phyloP scores from a whole-genome alignment of 257 asterid species.

The Solanum arcanum region DNA sequence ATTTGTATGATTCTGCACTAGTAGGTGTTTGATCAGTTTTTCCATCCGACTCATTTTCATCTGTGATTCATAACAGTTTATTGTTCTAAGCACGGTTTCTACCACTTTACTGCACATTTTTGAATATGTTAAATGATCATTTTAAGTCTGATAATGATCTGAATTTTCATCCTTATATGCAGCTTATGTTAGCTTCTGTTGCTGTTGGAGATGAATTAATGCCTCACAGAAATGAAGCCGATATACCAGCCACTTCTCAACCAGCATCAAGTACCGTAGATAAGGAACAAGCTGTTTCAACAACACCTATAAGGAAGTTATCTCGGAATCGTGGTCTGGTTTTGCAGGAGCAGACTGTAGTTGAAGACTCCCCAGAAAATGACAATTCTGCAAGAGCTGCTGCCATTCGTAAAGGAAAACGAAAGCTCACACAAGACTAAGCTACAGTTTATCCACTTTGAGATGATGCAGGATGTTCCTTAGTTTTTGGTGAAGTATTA shows the following conservation, averaged over 20 bases:
- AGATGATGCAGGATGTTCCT: neutral
- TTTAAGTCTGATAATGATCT: neutral
- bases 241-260: constrained; percentile 3
- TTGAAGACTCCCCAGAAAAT: constrained; percentile 77
- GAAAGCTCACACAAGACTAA: constrained; percentile 20
- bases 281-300: constrained; percentile 23
- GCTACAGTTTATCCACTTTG: neutral
- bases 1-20: neutral
- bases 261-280: constrained; percentile 17
- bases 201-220: constrained; percentile 68
- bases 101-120: neutral
- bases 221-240: constrained; percentile 55
- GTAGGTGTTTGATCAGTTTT: neutral
- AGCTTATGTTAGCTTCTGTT: constrained; percentile 70
- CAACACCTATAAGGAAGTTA: constrained; percentile 84
- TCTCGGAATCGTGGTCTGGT: constrained; percentile 84
- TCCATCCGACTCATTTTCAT: neutral
- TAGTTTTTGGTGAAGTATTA: neutral
- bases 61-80: neutral
- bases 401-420: constrained; percentile 57
- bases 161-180: constrained; percentile 7
- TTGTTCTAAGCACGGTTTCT: neutral
- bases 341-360: constrained; percentile 69
- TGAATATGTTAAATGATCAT: neutral
- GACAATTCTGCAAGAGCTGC: constrained; percentile 26